Evolutionary conservation across 1,284 basidiomycete species (phyloP), one percentile per base, ranked within the genome.

Genomic region (Microbotryum violaceum): DNA sequence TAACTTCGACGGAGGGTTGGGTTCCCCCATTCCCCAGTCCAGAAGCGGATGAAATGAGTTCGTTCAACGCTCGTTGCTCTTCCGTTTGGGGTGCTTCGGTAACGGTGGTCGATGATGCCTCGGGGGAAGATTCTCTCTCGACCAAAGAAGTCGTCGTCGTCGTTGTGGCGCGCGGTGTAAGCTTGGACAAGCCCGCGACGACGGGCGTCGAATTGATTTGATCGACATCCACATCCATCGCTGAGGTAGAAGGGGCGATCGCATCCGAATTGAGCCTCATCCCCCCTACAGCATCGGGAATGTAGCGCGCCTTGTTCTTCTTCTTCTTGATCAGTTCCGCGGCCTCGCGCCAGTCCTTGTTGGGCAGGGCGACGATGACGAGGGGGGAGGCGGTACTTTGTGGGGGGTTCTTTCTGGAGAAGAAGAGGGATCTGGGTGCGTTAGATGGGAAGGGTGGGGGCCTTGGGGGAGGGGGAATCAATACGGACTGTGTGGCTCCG

Each of bases 261-360:
- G 53, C 57, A 54, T 48, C 60, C 37, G 37, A 42, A 18, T 2
- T 42, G 47, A 60, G 61, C 25, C 61, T 44, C 56, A 66, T 64
- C 20, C 51, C 53, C 4, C 53, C 61, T 6, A 55, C 49, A 6
- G 48, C 18, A 8, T 69, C 68, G 23, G 70, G 70, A 23, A 70
- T 48, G 54, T 68, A 71, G 8, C 62, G 29, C 54, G 68, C 86
- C 21, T 91, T 79, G 0, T 89, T 90, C 54, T 88, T 86, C 12
- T 86, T 83, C 60, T 85, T 86, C 29, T 79, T 72, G 23, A 73
- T 62, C 20, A 66, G 57, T 21, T 75, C 74, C 50, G 67, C 46
- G 79, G 82, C 56, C 78, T 77, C 85, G 51, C 88, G 79, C 91
- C 92, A 97, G 73, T 96, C 91, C 44, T 83, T 82, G 72, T 96